These are phyloP conservation scores for Clitoria ternatea DNA, from an alignment of 306 rosid genomes.

Conservation along the genomic window DNA sequence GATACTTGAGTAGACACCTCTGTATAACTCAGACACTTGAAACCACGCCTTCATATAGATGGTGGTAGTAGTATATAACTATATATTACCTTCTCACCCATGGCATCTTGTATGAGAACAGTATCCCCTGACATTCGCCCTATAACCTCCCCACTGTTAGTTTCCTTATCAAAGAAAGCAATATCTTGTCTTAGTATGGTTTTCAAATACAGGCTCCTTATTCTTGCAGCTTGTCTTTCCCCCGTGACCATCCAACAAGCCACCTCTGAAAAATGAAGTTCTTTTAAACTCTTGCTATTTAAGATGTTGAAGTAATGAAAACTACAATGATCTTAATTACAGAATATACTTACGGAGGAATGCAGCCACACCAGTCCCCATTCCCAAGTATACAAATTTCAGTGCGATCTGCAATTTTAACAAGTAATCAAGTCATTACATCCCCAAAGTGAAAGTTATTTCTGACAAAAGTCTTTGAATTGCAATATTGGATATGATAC, in stretches of 20 bases:
- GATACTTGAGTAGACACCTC: no score
- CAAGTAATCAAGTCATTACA: slow-evolving; percentile 7
- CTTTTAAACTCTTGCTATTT: background rate
- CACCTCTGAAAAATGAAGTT: slow-evolving; percentile 54
- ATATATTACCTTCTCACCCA: slow-evolving; percentile 79
- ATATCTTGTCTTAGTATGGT: slow-evolving; percentile 72
- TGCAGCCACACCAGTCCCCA: slow-evolving; percentile 47
- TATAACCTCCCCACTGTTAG: slow-evolving; percentile 78
- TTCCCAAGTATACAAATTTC: slow-evolving; percentile 57
- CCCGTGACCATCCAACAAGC: slow-evolving; percentile 82
- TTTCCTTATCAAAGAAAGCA: slow-evolving; percentile 73
- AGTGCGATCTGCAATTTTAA: slow-evolving; percentile 50
- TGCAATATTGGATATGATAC: background rate
- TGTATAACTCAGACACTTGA: no score
- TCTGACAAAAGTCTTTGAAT: background rate
- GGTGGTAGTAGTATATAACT: no score
- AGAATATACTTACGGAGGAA: slow-evolving; percentile 53
- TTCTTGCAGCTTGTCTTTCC: slow-evolving; percentile 80
- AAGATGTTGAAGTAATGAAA: background rate
- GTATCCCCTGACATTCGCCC: slow-evolving; percentile 91
- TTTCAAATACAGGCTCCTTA: slow-evolving; percentile 68
- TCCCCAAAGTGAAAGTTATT: background rate
- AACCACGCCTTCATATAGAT: no score
- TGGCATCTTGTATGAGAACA: slow-evolving; percentile 83
- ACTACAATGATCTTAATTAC: background rate